Conservation (phyloP, 257 asterid species). For the Penstemon davidsonii region DNA sequence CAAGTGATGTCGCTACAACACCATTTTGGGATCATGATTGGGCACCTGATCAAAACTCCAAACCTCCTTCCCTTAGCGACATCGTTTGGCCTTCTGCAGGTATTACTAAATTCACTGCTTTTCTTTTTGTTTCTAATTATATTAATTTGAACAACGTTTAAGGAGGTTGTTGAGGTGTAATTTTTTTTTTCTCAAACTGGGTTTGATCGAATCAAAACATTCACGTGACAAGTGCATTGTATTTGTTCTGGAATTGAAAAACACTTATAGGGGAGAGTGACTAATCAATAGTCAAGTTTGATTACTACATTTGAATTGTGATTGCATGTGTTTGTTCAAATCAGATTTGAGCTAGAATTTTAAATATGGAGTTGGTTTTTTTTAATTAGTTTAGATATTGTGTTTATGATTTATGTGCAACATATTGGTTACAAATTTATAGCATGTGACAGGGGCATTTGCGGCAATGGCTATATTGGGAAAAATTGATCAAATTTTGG, state of each 20-base stretch:
- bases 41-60: conserved; percentile 66
- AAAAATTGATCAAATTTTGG: conserved; percentile 74
- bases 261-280: too few species aligned
- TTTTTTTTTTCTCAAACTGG: background rate
- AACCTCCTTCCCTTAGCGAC: conserved; percentile 77
- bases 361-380: background rate
- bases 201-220: background rate
- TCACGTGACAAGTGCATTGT: too few species aligned
- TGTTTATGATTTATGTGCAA: conserved; percentile 9
- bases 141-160: background rate
- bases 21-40: conserved; percentile 62
- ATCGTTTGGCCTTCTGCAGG: conserved; percentile 96
- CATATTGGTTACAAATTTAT: background rate
- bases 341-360: too few species aligned
- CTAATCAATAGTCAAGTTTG: too few species aligned
- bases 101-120: conserved; percentile 17
- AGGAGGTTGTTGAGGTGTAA: background rate
- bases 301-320: too few species aligned
- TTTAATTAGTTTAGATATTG: background rate
- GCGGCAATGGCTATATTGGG: conserved; percentile 94
- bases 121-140: background rate
- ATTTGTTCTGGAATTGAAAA: too few species aligned
- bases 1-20: conserved; percentile 42
- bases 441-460: conserved; percentile 63
- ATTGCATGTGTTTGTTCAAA: too few species aligned